A percentile compares a stretch with the other conserved stretches of the same genome.
Conservation (phyloP, 1,139 yeast species). For the Protomyces inouyei region DNA sequence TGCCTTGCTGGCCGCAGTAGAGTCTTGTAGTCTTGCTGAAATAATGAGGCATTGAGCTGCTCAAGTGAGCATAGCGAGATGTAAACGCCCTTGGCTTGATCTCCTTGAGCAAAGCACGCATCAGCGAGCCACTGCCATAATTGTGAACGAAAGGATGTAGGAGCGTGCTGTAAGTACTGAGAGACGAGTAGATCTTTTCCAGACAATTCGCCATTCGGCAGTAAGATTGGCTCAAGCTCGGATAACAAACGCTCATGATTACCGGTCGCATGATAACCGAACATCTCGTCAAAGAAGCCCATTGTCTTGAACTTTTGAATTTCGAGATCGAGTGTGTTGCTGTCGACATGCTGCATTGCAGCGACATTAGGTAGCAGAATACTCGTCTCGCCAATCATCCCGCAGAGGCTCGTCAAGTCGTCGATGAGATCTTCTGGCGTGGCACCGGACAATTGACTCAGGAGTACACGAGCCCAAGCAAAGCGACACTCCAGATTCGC, state of each 20-base stretch:
- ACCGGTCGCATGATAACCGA: conserved; percentile 40
- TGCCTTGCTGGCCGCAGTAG: neutral
- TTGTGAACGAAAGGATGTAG: conserved; percentile 61
- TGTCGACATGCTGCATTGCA: conserved; percentile 55
- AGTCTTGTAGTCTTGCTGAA: neutral
- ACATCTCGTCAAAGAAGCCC: conserved; percentile 58
- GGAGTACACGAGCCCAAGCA: conserved; percentile 45
- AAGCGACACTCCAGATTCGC: conserved; percentile 36
- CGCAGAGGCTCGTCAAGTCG: conserved; percentile 30
- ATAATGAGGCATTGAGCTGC: neutral
- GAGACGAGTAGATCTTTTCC: conserved; percentile 27
- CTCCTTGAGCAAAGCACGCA: conserved; percentile 46
- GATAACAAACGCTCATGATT: conserved; percentile 48
- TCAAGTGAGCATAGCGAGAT: neutral
- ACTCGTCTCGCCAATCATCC: conserved; percentile 8
- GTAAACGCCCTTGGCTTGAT: conserved; percentile 36
- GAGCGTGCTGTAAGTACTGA: conserved; percentile 55
- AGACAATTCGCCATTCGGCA: conserved; percentile 38
- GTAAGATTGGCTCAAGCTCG: conserved; percentile 53
- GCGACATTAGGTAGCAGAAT: conserved; percentile 44
- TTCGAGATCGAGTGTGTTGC: conserved; percentile 53
- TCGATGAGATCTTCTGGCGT: conserved; percentile 35
- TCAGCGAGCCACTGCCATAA: conserved; percentile 72
- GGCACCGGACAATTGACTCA: conserved; percentile 41
- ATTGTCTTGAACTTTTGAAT: conserved; percentile 63